Conservation (phyloP, 108 stramenopile species). For the Discostella pseudostelligera region DNA sequence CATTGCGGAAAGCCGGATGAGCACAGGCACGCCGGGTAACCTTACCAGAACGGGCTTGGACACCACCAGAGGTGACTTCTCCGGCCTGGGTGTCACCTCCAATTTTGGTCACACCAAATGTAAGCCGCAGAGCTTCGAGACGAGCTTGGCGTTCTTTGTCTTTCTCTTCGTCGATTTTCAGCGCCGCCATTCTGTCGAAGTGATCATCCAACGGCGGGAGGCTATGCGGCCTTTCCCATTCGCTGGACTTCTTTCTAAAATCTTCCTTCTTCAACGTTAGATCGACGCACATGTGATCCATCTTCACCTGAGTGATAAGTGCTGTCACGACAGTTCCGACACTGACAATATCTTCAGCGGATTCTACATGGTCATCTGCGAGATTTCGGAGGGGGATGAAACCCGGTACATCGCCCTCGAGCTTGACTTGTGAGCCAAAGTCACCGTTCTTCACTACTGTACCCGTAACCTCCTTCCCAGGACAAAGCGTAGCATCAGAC, state of each 20-base stretch:
- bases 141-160: constrained; percentile 75
- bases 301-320: constrained; percentile 85
- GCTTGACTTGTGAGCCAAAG: constrained; percentile 84
- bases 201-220: constrained; percentile 64
- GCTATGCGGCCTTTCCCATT: constrained; percentile 77
- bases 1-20: constrained; percentile 87
- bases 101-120: constrained; percentile 40
- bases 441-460: constrained; percentile 78
- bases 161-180: constrained; percentile 71
- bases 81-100: constrained; percentile 46
- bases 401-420: constrained; percentile 87
- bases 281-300: constrained; percentile 90
- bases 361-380: constrained; percentile 83
- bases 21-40: constrained; percentile 81
- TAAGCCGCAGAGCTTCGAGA: constrained; percentile 64
- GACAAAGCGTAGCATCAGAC: constrained; percentile 75
- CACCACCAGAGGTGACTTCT: constrained; percentile 24
- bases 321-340: constrained; percentile 81
- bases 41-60: constrained; percentile 49
- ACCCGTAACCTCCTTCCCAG: constrained; percentile 87
- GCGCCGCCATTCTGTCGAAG: constrained; percentile 65
- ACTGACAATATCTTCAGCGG: constrained; percentile 79
- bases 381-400: constrained; percentile 83
- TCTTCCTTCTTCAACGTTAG: constrained; percentile 85
- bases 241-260: constrained; percentile 72